Conservation (phyloP, 2,329 filamentous ascomycete species). For the Acephala macrosclerotiorum region DNA sequence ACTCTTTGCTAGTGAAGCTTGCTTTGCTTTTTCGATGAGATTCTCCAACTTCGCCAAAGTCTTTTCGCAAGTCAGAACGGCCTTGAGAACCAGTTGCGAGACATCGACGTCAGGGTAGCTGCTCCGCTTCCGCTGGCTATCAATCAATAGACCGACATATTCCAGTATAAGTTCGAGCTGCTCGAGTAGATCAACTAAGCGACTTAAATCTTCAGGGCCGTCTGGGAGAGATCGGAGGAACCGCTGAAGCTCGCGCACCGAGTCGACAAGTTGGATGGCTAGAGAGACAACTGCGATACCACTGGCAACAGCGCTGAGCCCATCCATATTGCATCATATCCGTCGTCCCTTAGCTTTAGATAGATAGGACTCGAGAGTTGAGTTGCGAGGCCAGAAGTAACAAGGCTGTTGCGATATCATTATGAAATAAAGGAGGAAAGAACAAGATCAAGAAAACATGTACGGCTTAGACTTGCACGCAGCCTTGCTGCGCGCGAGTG, state of each 20-base stretch:
- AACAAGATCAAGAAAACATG: too few species aligned
- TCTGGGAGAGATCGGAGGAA: slow-evolving; percentile 14
- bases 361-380: too few species aligned
- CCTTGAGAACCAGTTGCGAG: background rate
- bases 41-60: slow-evolving; percentile 1
- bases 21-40: slow-evolving; percentile 8
- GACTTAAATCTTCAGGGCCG: slow-evolving; percentile 17
- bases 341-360: too few species aligned
- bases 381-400: too few species aligned
- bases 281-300: slow-evolving; percentile 20
- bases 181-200: slow-evolving; percentile 19
- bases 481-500: too few species aligned
- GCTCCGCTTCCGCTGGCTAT: slow-evolving; percentile 1
- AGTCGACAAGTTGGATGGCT: slow-evolving; percentile 19
- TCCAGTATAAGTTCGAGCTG: slow-evolving; percentile 23
- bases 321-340: too few species aligned
- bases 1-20: background rate
- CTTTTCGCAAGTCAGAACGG: slow-evolving; percentile 9
- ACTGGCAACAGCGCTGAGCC: slow-evolving; percentile 20
- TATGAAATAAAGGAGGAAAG: too few species aligned
- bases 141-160: slow-evolving; percentile 1
- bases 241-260: slow-evolving; percentile 8
- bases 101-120: background rate
- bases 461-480: too few species aligned
- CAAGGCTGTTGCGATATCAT: too few species aligned